Conservation (phyloP, 2,329 filamentous ascomycete genomes). For the Aspergillus vadensis region DNA sequence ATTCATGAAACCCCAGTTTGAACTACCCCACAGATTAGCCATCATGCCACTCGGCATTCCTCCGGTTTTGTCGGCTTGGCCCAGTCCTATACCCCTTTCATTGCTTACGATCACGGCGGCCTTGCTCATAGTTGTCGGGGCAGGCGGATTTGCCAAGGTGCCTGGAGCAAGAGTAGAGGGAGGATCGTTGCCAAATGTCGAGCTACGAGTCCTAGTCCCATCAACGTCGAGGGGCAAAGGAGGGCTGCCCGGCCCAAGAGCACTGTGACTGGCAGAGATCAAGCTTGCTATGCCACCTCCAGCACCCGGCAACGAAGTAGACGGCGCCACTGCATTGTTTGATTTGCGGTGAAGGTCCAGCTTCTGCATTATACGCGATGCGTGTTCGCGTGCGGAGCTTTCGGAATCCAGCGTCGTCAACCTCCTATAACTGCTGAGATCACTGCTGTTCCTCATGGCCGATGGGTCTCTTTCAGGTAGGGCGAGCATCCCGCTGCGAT, state of each 20-base stretch:
- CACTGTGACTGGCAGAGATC: constrained; percentile 79
- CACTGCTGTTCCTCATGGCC: constrained; percentile 68
- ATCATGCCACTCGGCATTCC: constrained; percentile 81
- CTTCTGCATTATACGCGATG: constrained; percentile 87
- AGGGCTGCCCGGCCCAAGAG: constrained; percentile 66
- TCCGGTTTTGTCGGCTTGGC: constrained; percentile 63
- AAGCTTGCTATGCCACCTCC: constrained; percentile 77
- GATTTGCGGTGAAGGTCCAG: constrained; percentile 85
- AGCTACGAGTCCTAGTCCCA: constrained; percentile 35
- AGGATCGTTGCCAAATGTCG: constrained; percentile 48
- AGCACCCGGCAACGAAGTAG: constrained; percentile 45
- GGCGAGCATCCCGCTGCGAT: constrained; percentile 66
- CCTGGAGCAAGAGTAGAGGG: constrained; percentile 73
- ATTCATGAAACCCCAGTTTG: constrained; percentile 74
- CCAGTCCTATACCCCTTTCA: constrained; percentile 68
- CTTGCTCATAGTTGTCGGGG: constrained; percentile 82
- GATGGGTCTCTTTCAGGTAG: constrained; percentile 64
- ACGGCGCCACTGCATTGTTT: constrained; percentile 56
- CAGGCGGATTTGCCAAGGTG: constrained; percentile 80
- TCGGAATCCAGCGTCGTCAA: constrained; percentile 60
- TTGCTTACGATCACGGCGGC: constrained; percentile 78
- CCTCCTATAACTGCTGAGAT: constrained; percentile 58
- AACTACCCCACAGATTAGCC: constrained; percentile 92
- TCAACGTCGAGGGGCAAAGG: constrained; percentile 39
- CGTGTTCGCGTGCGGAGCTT: constrained; percentile 70